Evolutionary conservation across 768 basidiomycete genomes (phyloP), one percentile per base, ranked within the genome.

Genomic region (Pleurotus tuber-regium): DNA sequence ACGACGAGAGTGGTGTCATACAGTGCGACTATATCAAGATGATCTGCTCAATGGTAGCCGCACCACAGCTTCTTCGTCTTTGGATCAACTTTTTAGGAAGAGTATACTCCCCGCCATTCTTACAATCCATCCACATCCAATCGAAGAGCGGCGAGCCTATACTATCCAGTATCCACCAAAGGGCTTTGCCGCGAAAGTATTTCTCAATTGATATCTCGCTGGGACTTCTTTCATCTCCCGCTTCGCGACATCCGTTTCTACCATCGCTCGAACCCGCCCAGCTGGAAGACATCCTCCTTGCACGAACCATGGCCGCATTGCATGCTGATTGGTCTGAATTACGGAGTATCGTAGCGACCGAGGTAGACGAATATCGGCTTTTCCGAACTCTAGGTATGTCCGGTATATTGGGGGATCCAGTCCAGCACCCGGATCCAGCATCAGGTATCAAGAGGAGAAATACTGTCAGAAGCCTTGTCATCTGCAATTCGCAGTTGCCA

Each of bases 11-110:
- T 21, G 31, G 31, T 18, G 29, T 30, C 28, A 21, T 24, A 12
- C 44, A 47, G 21, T 47, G 29, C 18, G 46, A 48, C 31, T 33
- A 36, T 30, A 48, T 48, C 21, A 48, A 48, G 19, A 11, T 7
- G 10, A 36, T 48, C 31, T 48, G 29, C 46, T 48, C 46, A 4
- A 42, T 18, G 7, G 26, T 42, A 7, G 18, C 11, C 41, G 16
- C 41, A 11, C 41, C 31, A 29, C n/a, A 48, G 8, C 46, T 48
- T 11, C 31, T 19, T 23, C 28, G 30, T 30, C 18, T 48, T 12
- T 35, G 46, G 46, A 12, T 48, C 31, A 48, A 48, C 23, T 48
- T 48, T 21, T 30, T 35, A 30, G 46, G 46, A n/a, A 35, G n/a
- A 10, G 46, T 42, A 10, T 33, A 35, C 16, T 48, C 46, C 4